phyloP scores from a whole-genome alignment of 208 protist genomes.

The Phytomonas francai region DNA sequence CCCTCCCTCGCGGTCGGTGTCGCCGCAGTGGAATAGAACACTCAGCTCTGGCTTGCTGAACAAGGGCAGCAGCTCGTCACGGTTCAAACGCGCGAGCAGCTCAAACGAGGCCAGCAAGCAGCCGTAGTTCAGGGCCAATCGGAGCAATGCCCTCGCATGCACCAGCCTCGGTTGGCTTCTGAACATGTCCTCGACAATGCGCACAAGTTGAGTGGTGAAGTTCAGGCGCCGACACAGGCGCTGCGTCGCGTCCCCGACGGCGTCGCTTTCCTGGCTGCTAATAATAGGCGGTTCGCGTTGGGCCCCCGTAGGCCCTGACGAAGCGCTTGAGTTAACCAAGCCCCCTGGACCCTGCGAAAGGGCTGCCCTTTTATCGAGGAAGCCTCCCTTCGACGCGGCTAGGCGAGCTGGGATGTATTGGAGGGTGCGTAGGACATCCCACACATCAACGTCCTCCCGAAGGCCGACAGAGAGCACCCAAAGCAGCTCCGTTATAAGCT shows the following conservation, averaged over 20 bases:
- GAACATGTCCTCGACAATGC: conserved; percentile 32
- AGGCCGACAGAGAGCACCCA: conserved; percentile 36
- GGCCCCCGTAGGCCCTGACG: not conserved
- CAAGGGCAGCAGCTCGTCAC: conserved; percentile 22
- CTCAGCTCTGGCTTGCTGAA: not conserved
- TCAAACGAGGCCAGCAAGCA: conserved; percentile 49
- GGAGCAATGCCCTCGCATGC: conserved; percentile 32
- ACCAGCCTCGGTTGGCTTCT: conserved; percentile 12
- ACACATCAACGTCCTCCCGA: conserved; percentile 26
- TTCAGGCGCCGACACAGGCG: conserved; percentile 23
- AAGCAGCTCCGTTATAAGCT: conserved; percentile 40
- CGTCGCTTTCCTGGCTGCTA: not conserved
- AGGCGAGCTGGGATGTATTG: conserved; percentile 13
- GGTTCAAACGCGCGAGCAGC: conserved; percentile 43
- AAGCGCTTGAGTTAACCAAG: not conserved
- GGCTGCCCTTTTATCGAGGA: not conserved
- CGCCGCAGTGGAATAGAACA: not conserved
- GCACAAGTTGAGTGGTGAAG: conserved; percentile 51
- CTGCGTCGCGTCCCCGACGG: not conserved
- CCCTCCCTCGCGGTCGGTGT: not conserved
- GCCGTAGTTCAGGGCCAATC: conserved; percentile 49
- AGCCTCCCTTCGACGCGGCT: not conserved
- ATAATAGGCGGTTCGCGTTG: not conserved
- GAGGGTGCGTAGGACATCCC: conserved; percentile 55
- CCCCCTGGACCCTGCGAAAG: conserved; percentile 4